These are phyloP conservation scores for Diaporthe vexans DNA, from an alignment of 2,329 filamentous ascomycete genomes.

Conservation along the genomic window DNA sequence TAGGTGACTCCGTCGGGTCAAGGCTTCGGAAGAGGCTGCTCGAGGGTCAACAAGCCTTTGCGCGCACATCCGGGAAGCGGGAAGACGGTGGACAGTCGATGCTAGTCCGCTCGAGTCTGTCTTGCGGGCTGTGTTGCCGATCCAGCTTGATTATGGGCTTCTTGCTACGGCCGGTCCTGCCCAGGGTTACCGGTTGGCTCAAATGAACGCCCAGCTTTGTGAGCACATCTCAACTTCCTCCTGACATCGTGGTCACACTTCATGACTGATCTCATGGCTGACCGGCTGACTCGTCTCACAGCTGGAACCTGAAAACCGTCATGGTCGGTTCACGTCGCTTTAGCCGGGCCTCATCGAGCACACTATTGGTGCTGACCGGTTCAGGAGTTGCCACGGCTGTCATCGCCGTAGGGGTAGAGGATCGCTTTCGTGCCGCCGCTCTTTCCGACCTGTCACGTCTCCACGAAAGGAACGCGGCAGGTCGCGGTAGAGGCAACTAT, in stretches of 20 bases:
- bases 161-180: not conserved
- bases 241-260: not conserved
- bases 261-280: not conserved
- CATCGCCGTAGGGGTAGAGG: not conserved
- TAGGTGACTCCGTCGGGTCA: not conserved
- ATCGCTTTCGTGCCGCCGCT: not conserved
- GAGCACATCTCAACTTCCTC: not conserved
- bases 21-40: not conserved
- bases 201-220: not conserved
- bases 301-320: not conserved
- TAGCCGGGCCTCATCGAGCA: not conserved
- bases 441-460: conserved; percentile 8
- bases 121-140: not conserved
- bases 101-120: too few species aligned
- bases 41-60: not conserved
- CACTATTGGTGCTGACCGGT: not conserved
- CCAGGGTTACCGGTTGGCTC: not conserved
- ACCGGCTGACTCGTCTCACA: not conserved
- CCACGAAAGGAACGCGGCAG: not conserved
- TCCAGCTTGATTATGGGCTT: not conserved
- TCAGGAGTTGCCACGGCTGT: not conserved
- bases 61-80: not conserved
- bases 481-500: not conserved
- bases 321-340: not conserved
- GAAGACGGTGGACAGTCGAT: not conserved